Evolutionary conservation across 257 asterid genomes (phyloP).

Genomic region (Forsythia viridissima): DNA sequence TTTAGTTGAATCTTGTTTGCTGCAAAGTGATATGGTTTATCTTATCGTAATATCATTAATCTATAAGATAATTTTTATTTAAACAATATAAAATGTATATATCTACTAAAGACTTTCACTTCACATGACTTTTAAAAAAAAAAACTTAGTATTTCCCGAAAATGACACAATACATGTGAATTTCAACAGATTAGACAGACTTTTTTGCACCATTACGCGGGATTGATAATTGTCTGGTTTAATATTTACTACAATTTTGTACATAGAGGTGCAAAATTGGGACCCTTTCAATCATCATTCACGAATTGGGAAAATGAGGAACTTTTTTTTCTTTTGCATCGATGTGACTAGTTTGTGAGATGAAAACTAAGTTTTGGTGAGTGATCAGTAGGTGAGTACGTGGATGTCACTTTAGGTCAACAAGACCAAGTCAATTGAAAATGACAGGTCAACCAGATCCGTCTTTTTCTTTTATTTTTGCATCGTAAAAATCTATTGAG

Average conservation of each 20-base stretch:
- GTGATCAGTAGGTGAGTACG: conserved; percentile 2
- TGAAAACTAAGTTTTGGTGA: no score
- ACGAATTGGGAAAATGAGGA: neutral
- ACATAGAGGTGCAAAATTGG: neutral
- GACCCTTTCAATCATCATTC: conserved; percentile 8
- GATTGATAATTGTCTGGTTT: neutral
- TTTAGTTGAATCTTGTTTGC: neutral
- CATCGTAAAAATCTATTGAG: neutral
- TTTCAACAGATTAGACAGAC: neutral
- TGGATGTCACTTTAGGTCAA: conserved; percentile 41
- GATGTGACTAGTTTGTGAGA: conserved; percentile 8
- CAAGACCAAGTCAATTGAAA: conserved; percentile 50
- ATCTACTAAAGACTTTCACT: neutral
- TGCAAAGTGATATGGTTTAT: neutral
- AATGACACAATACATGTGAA: neutral
- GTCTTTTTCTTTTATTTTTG: neutral
- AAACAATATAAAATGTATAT: no score
- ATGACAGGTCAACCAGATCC: conserved; percentile 42
- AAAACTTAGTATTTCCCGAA: neutral
- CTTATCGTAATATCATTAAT: no score
- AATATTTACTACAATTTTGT: neutral
- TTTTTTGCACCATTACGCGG: neutral
- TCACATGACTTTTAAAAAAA: neutral
- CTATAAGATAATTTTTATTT: no score
- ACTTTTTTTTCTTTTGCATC: neutral